A percentile compares a stretch with the other conserved stretches of the same genome.
These are phyloP conservation scores for Biscutella laevigata DNA, from an alignment of 441 rosid species.

Conservation along the genomic window DNA sequence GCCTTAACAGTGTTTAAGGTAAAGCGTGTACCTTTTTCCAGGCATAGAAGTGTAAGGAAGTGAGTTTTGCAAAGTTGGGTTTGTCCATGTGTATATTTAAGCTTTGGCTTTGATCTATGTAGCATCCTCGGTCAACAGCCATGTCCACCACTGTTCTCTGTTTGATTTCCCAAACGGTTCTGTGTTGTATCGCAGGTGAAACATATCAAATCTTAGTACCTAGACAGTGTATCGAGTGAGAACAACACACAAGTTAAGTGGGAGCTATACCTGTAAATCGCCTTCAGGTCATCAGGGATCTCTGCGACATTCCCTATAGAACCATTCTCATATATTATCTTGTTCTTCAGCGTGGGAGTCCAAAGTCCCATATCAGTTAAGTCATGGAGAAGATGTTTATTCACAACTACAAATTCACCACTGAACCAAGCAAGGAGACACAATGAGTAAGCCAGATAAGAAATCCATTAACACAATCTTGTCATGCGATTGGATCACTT, in stretches of 20 bases:
- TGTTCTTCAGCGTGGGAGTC: constrained; percentile 53
- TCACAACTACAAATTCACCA: constrained; percentile 81
- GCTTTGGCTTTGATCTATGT: constrained; percentile 81
- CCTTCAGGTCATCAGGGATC: constrained; percentile 54
- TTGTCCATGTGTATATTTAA: constrained; percentile 77
- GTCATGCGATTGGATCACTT: neutral
- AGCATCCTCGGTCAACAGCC: constrained; percentile 79
- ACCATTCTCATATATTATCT: constrained; percentile 52
- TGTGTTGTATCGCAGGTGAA: constrained; percentile 9
- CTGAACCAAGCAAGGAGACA: constrained; percentile 26
- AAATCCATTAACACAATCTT: neutral
- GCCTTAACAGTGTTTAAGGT: neutral
- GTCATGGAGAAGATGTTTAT: constrained; percentile 79
- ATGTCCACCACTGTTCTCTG: constrained; percentile 69
- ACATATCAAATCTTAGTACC: neutral
- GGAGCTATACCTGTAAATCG: constrained; percentile 49
- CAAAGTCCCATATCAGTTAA: constrained; percentile 66
- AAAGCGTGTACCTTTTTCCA: constrained; percentile 60
- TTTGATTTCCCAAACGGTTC: constrained; percentile 87
- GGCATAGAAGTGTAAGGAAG: constrained; percentile 68
- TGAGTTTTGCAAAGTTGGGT: constrained; percentile 56
- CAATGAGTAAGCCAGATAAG: neutral
- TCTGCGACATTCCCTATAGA: constrained; percentile 50
- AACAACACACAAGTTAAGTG: neutral
- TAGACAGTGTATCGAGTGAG: neutral